Conservation (phyloP, 2,329 filamentous ascomycete genomes). For the Fusarium protoensiforme region DNA sequence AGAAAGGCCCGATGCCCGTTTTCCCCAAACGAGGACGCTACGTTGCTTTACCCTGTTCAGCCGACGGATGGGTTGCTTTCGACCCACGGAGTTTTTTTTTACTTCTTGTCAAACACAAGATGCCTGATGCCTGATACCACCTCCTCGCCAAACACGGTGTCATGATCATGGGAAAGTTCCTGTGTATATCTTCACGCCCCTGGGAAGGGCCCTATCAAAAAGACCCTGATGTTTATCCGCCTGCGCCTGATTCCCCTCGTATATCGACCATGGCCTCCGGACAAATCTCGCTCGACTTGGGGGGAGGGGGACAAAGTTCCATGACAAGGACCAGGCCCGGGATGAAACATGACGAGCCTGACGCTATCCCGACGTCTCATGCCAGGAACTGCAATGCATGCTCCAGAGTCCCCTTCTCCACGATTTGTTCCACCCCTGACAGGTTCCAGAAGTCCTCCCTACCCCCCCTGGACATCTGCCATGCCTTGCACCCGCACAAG, state of each 20-base stretch:
- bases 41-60: neutral
- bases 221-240: neutral
- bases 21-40: conserved; percentile 19
- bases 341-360: conserved; percentile 30
- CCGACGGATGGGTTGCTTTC: conserved; percentile 3
- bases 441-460: neutral
- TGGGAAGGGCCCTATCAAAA: neutral
- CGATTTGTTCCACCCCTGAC: conserved; percentile 33
- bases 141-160: neutral
- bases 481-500: conserved; percentile 40
- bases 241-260: neutral
- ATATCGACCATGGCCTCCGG: neutral
- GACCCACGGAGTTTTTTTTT: conserved; percentile 1
- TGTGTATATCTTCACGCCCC: conserved; percentile 19
- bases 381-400: conserved; percentile 31
- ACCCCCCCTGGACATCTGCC: conserved; percentile 12
- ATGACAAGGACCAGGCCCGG: neutral
- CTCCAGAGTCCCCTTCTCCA: conserved; percentile 37
- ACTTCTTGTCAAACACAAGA: neutral
- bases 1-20: conserved; percentile 25
- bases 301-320: neutral
- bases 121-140: conserved; percentile 14
- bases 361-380: conserved; percentile 14
- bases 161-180: neutral
- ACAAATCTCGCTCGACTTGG: neutral